Evolutionary conservation across 768 basidiomycete species (phyloP), one percentile per base, ranked within the genome.

Genomic region (Tulasnella sp.): DNA sequence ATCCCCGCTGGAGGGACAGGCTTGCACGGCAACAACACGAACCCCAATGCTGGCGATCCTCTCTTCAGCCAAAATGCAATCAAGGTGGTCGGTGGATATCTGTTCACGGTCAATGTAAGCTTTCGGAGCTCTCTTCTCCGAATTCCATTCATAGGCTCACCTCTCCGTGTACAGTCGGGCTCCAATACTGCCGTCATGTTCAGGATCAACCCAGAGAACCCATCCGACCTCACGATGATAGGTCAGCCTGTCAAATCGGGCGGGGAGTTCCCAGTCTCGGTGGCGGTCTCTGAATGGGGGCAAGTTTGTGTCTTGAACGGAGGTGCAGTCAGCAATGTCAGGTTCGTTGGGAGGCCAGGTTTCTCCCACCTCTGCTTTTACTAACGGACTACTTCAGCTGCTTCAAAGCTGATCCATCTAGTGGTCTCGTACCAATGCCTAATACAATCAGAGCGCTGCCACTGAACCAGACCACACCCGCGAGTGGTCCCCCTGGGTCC

Each of bases 31-130:
- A 79, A 83, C 24, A 81, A 81, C n/a, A 81, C 58, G 37, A 40
- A 72, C 58, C 82, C 82, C 20, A 82, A 80, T 72, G 87, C 87
- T 0, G 86, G 87, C 5, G 88, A 89, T 80, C 82, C 86, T 24
- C 80, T 88, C 42, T 88, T 89, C 84, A 85, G 86, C 50, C 88
- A 89, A 83, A 88, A 87, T 37, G 83, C 87, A 18, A 83, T 89
- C 81, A 87, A 87, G 81, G 86, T 86, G 24, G 86, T 86, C 14
- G 84, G 85, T n/a, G 85, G 86, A 31, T 84, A 86, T 28, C 84
- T 88, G 40, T 87, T 85, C 28, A 84, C 87, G 7, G 85, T 87
- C 72, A 87, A 87, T 76, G 86, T 87, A 37, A 60, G 84, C 83
- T 22, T 6, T 73, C 37, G 46, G 46, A 46, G 18, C 18, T 20